A percentile compares a stretch with the other conserved stretches of the same genome.
Evolutionary conservation across 441 rosid species (phyloP).

Genomic region (Gossypium lobatum): DNA sequence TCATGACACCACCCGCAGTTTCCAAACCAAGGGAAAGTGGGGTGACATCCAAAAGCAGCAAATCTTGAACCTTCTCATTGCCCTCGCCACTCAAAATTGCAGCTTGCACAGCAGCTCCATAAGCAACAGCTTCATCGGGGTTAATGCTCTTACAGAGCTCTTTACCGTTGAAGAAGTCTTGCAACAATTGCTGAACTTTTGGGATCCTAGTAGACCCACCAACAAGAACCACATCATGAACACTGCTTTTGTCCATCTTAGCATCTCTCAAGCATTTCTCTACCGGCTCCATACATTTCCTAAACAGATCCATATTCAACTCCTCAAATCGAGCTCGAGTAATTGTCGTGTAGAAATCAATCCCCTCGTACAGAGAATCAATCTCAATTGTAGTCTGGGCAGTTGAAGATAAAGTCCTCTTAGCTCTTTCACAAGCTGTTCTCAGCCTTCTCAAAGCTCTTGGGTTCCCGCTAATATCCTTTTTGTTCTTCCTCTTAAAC

Average conservation of each 20-base stretch:
- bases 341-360: conserved; percentile 60
- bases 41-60: conserved; percentile 55
- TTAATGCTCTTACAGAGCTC: conserved; percentile 76
- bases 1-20: conserved; percentile 57
- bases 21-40: conserved; percentile 56
- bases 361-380: conserved; percentile 55
- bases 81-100: conserved; percentile 73
- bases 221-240: conserved; percentile 74
- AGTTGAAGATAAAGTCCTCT: conserved; percentile 48
- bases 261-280: conserved; percentile 78
- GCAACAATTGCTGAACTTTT: conserved; percentile 69
- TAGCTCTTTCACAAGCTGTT: conserved; percentile 51
- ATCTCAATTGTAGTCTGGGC: conserved; percentile 64
- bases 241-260: conserved; percentile 65
- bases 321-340: conserved; percentile 65
- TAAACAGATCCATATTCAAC: conserved; percentile 64
- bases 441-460: conserved; percentile 63
- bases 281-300: conserved; percentile 78
- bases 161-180: conserved; percentile 73
- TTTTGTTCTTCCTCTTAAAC: conserved; percentile 70
- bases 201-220: conserved; percentile 85
- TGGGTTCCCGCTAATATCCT: conserved; percentile 61
- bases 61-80: conserved; percentile 74
- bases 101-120: conserved; percentile 77
- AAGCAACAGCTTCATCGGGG: conserved; percentile 70